phyloP scores from a whole-genome alignment of 805 yeast species.

The Torulaspora delbrueckii region DNA sequence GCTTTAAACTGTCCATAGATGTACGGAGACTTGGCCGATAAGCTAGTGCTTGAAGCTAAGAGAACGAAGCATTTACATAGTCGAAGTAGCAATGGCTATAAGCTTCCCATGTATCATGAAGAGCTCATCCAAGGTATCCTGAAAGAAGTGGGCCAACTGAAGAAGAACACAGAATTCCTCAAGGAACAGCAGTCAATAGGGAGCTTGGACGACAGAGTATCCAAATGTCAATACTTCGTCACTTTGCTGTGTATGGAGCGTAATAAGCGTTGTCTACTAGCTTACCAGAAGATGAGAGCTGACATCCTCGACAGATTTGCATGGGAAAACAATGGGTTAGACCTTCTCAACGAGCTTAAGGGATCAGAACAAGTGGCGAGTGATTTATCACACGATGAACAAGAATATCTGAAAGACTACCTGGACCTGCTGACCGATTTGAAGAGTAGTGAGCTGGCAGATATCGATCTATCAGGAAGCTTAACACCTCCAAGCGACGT shows the following conservation, averaged over 20 bases:
- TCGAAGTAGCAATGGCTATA: conserved; percentile 17
- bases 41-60: conserved; percentile 80
- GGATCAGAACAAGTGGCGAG: conserved; percentile 36
- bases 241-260: conserved; percentile 74
- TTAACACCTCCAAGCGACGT: conserved; percentile 86
- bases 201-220: conserved; percentile 40
- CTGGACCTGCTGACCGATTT: conserved; percentile 66
- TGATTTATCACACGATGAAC: conserved; percentile 70
- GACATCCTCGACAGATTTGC: conserved; percentile 58
- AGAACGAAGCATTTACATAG: conserved; percentile 59
- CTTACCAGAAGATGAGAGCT: conserved; percentile 72
- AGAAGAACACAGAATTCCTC: conserved; percentile 50
- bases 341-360: conserved; percentile 34
- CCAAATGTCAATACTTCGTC: conserved; percentile 52
- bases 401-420: conserved; percentile 68
- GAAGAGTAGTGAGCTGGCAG: conserved; percentile 68
- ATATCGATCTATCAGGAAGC: conserved; percentile 83
- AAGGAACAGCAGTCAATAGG: conserved; percentile 28
- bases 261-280: conserved; percentile 84
- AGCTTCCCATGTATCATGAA: conserved; percentile 60
- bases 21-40: conserved; percentile 87
- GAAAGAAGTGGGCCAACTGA: conserved; percentile 64
- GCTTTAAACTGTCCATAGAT: conserved; percentile 36
- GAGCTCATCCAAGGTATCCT: conserved; percentile 65
- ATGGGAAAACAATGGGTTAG: conserved; percentile 59